A percentile compares a stretch with the other conserved stretches of the same genome.
These are phyloP conservation scores for Neospermospora avenae DNA, from an alignment of 2,329 filamentous ascomycete species.

Conservation along the genomic window DNA sequence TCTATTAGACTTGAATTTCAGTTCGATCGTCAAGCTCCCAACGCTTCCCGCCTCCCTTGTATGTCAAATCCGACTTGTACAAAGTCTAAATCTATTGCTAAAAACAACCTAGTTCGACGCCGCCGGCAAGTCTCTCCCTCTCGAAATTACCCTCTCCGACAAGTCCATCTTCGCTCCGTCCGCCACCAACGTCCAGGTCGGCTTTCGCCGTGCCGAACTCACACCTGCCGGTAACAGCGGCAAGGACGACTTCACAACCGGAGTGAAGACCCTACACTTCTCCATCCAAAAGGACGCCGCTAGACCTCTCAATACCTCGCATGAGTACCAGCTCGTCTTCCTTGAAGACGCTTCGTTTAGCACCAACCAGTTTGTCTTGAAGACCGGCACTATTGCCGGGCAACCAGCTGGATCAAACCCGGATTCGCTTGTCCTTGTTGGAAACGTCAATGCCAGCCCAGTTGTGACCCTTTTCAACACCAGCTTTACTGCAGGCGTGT, in stretches of 20 bases:
- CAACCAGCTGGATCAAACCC: slow-evolving; percentile 36
- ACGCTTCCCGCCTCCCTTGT: slow-evolving; percentile 40
- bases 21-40: slow-evolving; percentile 48
- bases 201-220: slow-evolving; percentile 59
- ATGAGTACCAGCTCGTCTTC: slow-evolving; percentile 58
- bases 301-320: slow-evolving; percentile 52
- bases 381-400: slow-evolving; percentile 52
- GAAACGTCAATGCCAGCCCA: slow-evolving; percentile 42
- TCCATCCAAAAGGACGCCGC: slow-evolving; percentile 51
- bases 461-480: slow-evolving; percentile 49
- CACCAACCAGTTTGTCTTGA: slow-evolving; percentile 52
- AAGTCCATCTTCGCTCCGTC: slow-evolving; percentile 56
- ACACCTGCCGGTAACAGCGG: slow-evolving; percentile 48
- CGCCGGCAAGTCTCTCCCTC: slow-evolving; percentile 7
- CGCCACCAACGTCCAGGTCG: slow-evolving; percentile 48
- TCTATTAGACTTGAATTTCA: slow-evolving; percentile 45
- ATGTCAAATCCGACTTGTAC: slow-evolving; percentile 18
- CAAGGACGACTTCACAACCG: slow-evolving; percentile 49
- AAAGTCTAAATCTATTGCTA: background rate
- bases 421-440: slow-evolving; percentile 45
- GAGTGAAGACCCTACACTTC: slow-evolving; percentile 61
- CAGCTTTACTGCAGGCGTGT: slow-evolving; percentile 47
- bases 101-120: slow-evolving; percentile 21
- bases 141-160: slow-evolving; percentile 38
- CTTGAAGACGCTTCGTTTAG: slow-evolving; percentile 46